These are phyloP conservation scores for Trametes punicea DNA, from an alignment of 768 basidiomycete species.

Conservation along the genomic window DNA sequence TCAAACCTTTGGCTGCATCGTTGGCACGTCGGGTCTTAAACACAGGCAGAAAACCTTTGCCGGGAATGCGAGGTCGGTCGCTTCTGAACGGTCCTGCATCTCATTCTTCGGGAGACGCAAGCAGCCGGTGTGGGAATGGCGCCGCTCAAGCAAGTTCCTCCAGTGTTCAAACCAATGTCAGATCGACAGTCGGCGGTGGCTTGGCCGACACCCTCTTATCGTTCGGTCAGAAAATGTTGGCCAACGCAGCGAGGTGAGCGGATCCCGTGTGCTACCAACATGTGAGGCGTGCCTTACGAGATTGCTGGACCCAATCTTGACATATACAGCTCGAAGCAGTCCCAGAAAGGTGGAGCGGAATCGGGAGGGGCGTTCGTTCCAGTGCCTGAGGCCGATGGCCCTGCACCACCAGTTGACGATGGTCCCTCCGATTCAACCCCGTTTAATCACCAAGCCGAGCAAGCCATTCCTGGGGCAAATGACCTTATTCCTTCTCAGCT, in stretches of 20 bases:
- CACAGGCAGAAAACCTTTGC: constrained; percentile 4
- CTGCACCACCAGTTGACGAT: neutral
- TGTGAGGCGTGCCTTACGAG: neutral
- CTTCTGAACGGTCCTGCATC: neutral
- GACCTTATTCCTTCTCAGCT: constrained; percentile 48
- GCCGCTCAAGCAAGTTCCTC: neutral
- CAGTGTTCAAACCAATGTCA: neutral
- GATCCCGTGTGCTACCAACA: neutral
- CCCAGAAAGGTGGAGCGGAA: neutral
- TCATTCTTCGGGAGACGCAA: neutral
- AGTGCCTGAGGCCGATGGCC: neutral
- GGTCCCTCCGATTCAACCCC: neutral
- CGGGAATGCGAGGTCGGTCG: constrained; percentile 4
- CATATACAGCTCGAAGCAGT: constrained; percentile 2
- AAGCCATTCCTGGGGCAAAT: neutral
- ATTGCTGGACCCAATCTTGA: neutral
- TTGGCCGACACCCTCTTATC: constrained; percentile 48
- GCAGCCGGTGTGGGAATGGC: neutral
- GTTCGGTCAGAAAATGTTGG: constrained; percentile 37
- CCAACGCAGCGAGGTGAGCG: constrained; percentile 7
- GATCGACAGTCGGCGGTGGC: constrained; percentile 25
- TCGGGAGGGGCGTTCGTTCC: neutral
- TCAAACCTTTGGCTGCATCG: constrained; percentile 16
- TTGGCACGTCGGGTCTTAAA: constrained; percentile 9
- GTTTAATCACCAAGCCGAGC: neutral